Evolutionary conservation across 2,329 filamentous ascomycete species (phyloP).

Genomic region (Penicillium sp.): DNA sequence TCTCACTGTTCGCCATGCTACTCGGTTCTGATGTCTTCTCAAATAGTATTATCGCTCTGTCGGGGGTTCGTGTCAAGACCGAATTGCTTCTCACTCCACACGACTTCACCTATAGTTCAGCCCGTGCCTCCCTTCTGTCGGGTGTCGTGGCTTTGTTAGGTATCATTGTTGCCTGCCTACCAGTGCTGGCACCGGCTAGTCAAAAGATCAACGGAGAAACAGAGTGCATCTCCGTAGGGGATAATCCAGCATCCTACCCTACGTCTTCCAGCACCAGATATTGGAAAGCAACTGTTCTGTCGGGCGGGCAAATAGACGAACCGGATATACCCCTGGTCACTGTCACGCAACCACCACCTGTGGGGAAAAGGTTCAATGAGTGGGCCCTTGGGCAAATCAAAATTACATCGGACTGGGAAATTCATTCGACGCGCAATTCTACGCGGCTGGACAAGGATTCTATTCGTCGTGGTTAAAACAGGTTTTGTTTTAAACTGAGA

Average conservation of each 20-base stretch:
- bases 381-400: conserved; percentile 24
- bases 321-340: conserved; percentile 20
- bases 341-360: conserved; percentile 11
- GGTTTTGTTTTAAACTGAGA: background rate
- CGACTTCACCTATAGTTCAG: conserved; percentile 15
- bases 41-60: conserved; percentile 17
- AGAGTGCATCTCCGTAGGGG: conserved; percentile 4
- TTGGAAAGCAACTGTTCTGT: conserved; percentile 18
- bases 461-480: conserved; percentile 10
- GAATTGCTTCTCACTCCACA: conserved; percentile 8
- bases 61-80: conserved; percentile 15
- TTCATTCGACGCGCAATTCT: conserved; percentile 28
- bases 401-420: conserved; percentile 30
- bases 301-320: conserved; percentile 12
- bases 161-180: conserved; percentile 23
- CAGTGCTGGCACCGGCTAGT: conserved; percentile 12
- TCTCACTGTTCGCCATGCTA: background rate
- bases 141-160: conserved; percentile 14
- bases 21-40: background rate
- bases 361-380: conserved; percentile 19
- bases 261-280: conserved; percentile 7
- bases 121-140: conserved; percentile 18
- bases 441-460: conserved; percentile 22
- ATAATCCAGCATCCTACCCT: conserved; percentile 2
- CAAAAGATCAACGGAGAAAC: conserved; percentile 6